Evolutionary conservation across 1,139 yeast species (phyloP), one percentile per base, ranked within the genome.

Genomic region (Yarrowia galli): DNA sequence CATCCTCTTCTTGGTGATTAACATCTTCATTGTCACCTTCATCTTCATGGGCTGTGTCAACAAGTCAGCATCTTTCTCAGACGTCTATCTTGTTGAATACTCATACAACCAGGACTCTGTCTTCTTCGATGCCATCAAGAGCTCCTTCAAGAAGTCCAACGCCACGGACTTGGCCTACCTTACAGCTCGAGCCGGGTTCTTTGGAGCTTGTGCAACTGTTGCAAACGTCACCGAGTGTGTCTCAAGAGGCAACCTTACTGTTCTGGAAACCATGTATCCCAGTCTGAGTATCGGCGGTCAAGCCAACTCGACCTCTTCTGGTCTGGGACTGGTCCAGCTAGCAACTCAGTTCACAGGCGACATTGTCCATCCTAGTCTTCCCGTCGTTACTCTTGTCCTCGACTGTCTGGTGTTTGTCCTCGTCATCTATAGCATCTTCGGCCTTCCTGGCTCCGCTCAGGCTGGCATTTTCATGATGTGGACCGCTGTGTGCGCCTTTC

Each of bases 11-110:
- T 51, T 58, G 16, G 16, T 61, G 16, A 61, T 61, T 38, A 61
- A 61, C 66, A 36, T 46, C 16, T 61, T 61, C 25, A 12, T 61
- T 18, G 36, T 61, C 46, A 25, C 25, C 13, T 61, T 61, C 46
- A 35, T 61, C 20, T 61, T 61, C 38, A n/a, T 61, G 46, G 54
- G 66, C 9, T 61, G 66, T n/a, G 45, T 61, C 35, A 61, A 46
- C 46, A 46, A 46, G 15, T 23, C 46, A 2, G 45, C 35, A 8
- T 46, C 66, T 6, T 61, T 61, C 25, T 35, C 66, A 3, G 22
- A 61, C 35, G 54, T 36, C 38, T 61, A 16, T 7, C 56, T 61
- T 2, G 66, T 61, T 0, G 66, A 61, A 22, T 58, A 58, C 51
- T 58, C 64, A 10, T 58, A 58, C 42, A 61, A 46, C 38, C 56